Percentiles rank a stretch among this genome's conserved stretches.
Evolutionary conservation across 2,329 filamentous ascomycete genomes (phyloP).

Genomic region (Claviceps citrina): DNA sequence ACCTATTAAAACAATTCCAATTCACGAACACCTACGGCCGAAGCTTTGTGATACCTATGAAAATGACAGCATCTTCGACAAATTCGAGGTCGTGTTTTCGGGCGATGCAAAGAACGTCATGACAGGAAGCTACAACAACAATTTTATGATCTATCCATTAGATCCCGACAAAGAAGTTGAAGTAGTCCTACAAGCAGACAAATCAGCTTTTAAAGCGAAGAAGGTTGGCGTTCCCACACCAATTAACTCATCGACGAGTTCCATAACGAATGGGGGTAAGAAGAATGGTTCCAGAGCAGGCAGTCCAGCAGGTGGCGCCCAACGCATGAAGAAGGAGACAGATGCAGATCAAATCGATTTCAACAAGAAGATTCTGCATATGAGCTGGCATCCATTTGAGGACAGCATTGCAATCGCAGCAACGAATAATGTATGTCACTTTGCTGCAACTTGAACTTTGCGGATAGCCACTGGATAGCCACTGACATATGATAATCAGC

Average conservation of each 20-base stretch:
- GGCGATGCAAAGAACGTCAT: conserved; percentile 98
- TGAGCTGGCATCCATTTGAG: conserved; percentile 99
- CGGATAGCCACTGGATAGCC: background rate
- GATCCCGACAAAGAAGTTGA: conserved; percentile 93
- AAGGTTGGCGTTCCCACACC: conserved; percentile 96
- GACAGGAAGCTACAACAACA: conserved; percentile 99
- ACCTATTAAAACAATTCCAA: conserved; percentile 95
- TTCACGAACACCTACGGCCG: conserved; percentile 90
- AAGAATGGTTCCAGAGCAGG: conserved; percentile 77
- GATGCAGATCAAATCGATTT: conserved; percentile 99
- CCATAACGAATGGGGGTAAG: conserved; percentile 61
- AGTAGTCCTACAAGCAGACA: conserved; percentile 93
- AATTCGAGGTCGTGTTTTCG: conserved; percentile 98
- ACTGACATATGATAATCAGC: conserved; percentile 26
- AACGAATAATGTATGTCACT: conserved; percentile 81
- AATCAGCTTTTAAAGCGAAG: conserved; percentile 99
- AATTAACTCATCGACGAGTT: conserved; percentile 70
- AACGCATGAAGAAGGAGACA: conserved; percentile 96
- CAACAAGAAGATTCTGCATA: conserved; percentile 99
- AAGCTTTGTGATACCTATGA: conserved; percentile 96
- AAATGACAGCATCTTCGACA: conserved; percentile 99
- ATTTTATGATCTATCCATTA: conserved; percentile 99
- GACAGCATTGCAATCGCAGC: conserved; percentile 99
- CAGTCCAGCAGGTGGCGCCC: conserved; percentile 64
- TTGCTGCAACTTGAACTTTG: background rate